Conservation (phyloP, 2,329 filamentous ascomycete genomes). For the Hortaea sp. region DNA sequence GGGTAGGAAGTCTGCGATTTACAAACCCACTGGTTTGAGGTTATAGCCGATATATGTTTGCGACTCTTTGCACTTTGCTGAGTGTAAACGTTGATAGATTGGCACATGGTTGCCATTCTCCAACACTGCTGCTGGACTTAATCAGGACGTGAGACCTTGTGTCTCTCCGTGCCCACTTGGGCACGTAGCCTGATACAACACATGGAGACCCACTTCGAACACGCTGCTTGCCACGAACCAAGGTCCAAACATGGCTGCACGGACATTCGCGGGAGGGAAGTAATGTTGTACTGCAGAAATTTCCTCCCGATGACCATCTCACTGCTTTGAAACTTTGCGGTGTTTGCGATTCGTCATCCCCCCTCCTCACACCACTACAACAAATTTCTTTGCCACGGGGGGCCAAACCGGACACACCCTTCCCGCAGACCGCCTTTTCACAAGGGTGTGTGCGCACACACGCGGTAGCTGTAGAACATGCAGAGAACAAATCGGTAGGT, state of each 20-base stretch:
- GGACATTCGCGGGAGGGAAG: too few relatives aligned
- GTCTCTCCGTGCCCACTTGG: background rate
- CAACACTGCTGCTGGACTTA: background rate
- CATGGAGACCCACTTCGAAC: background rate
- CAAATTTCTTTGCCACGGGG: background rate
- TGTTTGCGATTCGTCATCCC: too few relatives aligned
- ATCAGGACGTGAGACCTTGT: background rate
- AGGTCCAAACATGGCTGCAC: background rate
- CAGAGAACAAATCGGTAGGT: constrained; percentile 1
- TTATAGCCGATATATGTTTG: too few relatives aligned
- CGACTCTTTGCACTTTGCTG: too few relatives aligned
- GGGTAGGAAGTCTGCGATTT: too few relatives aligned
- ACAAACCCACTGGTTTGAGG: too few relatives aligned
- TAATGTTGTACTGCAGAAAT: too few relatives aligned
- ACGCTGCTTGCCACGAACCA: background rate
- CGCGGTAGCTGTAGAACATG: constrained; percentile 1
- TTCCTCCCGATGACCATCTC: too few relatives aligned
- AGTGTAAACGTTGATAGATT: too few relatives aligned
- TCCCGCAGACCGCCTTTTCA: constrained; percentile 3
- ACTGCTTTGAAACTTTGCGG: background rate
- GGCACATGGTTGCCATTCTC: too few relatives aligned
- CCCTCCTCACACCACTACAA: background rate
- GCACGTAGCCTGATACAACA: background rate
- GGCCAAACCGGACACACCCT: background rate
- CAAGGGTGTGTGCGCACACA: background rate